Evolutionary conservation across 2,329 filamentous ascomycete species (phyloP), one percentile per base, ranked within the genome.

Genomic region (Trichoderma sp.): DNA sequence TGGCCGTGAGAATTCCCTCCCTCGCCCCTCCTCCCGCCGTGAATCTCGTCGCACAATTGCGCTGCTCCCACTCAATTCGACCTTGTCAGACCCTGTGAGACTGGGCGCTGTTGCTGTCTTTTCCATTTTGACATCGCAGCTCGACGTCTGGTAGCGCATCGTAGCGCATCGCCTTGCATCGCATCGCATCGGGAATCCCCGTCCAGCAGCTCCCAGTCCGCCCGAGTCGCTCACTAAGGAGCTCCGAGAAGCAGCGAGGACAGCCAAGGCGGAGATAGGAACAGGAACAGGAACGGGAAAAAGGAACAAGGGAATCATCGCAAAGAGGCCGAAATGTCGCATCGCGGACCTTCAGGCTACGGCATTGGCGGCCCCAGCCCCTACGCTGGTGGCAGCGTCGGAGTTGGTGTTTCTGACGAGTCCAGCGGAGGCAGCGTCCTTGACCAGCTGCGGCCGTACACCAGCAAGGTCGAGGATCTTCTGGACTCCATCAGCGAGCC

Each of bases 401-500:
- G 74, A 17, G 60, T 64, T 42, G 63, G 63, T 10, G 50, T 83
- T 81, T 71, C 70, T 39, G 75, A 77, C 35, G 90, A 93, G 74
- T 87, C 90, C 58, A 92, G 88, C 68, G 76, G 75, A 64, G 73
- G 74, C 72, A 73, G 74, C 73, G 68, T 79, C 68, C 87, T 99
- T 73, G 95, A 97, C 79, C 87, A 92, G 75, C 93, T 99, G 77
- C 87, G 95, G 71, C 89, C 93, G 79, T 94, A 98, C 81, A 99
- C 95, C 61, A 97, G 92, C 90, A 98, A 97, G 86, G 94, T 99
- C 73, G 95, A 99, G 83, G 95, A 99, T 78, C 82, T 92, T 78
- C 81, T 99, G 77, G 95, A 98, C 80, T 92, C 88, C 32, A 73
- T 93, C 76, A 91, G 93, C 76, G 94, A 97, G 77, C 95, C 95